Percentiles rank a stretch among this genome's conserved stretches.
phyloP scores from a whole-genome alignment of 148 eudicot species.

The Amaranthus hypochondriacus region DNA sequence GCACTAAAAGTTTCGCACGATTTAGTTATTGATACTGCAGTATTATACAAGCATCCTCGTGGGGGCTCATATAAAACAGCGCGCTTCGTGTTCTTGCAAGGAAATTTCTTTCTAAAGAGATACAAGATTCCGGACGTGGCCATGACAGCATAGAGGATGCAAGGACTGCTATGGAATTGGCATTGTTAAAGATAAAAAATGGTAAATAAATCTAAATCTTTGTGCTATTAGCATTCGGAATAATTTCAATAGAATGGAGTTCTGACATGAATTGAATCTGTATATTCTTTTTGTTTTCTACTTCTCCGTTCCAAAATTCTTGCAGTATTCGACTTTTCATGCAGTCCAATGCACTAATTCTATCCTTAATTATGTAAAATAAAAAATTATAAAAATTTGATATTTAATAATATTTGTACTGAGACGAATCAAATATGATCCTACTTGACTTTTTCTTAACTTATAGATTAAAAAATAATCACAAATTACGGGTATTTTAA shows the following conservation, averaged over 20 bases:
- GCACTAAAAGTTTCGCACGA: conserved; percentile 74
- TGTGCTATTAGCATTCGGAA: background rate
- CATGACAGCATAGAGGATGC: conserved; percentile 99
- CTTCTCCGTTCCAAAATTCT: too few relatives aligned
- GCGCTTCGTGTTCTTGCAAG: conserved; percentile 82
- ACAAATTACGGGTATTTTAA: too few relatives aligned
- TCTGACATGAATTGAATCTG: background rate
- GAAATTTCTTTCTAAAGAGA: conserved; percentile 72
- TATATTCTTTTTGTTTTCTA: background rate
- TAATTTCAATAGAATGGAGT: background rate
- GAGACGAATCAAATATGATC: too few relatives aligned
- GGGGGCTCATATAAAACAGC: conserved; percentile 82
- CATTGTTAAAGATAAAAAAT: conserved; percentile 66
- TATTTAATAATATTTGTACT: too few relatives aligned
- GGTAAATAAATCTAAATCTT: conserved; percentile 39
- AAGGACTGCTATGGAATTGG: conserved; percentile 80
- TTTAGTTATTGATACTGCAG: conserved; percentile 81
- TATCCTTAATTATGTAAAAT: too few relatives aligned
- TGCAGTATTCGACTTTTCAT: too few relatives aligned
- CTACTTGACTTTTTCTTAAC: too few relatives aligned
- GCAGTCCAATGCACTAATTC: too few relatives aligned
- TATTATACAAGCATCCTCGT: conserved; percentile 82
- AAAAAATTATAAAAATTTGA: too few relatives aligned
- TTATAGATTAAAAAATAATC: too few relatives aligned
- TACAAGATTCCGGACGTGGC: conserved; percentile 83